Conservation (phyloP, 495 filamentous ascomycete species). For the Tuber magnatum region DNA sequence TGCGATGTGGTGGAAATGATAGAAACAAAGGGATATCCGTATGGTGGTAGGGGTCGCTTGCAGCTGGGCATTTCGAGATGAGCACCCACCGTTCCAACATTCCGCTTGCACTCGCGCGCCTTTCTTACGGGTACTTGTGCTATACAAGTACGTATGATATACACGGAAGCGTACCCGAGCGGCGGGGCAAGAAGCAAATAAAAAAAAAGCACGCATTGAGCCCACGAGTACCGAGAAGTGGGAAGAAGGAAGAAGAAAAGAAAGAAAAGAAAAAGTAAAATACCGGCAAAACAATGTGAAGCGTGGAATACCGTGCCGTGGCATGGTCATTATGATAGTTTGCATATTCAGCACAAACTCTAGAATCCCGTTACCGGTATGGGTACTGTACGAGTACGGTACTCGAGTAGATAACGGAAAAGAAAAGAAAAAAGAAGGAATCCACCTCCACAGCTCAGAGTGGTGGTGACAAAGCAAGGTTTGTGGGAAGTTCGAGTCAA, state of each 20-base stretch:
- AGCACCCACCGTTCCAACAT: not conserved
- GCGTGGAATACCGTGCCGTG: not conserved
- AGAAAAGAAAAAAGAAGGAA: not conserved
- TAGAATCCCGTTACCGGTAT: not conserved
- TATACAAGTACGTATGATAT: too few relatives aligned
- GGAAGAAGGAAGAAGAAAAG: not conserved
- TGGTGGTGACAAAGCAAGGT: not conserved
- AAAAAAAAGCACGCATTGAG: not conserved
- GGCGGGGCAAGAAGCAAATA: not conserved
- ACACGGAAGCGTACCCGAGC: not conserved
- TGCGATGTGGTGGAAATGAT: not conserved
- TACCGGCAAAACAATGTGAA: not conserved
- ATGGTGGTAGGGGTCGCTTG: not conserved
- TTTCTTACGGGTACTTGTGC: too few relatives aligned
- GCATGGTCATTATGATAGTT: not conserved
- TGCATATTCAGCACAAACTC: slow-evolving; percentile 4
- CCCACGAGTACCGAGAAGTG: not conserved
- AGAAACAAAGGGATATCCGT: not conserved
- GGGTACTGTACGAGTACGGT: too few relatives aligned
- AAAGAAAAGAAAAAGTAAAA: not conserved
- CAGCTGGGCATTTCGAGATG: not conserved
- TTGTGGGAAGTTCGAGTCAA: not conserved
- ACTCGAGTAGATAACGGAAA: not conserved
- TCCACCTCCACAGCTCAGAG: not conserved
- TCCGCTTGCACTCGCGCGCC: too few relatives aligned